phyloP scores from a whole-genome alignment of 306 rosid genomes.

The Pueraria montana region DNA sequence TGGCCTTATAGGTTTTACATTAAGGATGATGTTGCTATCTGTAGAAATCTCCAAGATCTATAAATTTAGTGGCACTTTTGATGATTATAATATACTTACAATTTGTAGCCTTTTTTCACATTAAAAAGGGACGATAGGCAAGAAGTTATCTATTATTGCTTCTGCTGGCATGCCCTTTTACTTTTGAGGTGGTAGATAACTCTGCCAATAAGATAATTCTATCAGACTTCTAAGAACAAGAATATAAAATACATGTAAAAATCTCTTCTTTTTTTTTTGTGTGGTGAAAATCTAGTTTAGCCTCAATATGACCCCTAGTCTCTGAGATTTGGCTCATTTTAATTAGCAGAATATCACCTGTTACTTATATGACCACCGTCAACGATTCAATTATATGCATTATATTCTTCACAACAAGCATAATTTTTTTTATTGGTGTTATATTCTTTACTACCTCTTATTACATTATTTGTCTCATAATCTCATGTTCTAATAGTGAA shows the following conservation, averaged over 20 bases:
- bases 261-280: conserved; percentile 11
- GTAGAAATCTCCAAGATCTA: not conserved
- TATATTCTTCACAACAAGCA: conserved; percentile 6
- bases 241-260: not conserved
- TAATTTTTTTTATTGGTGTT: not conserved
- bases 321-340: not conserved
- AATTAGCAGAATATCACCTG: not conserved
- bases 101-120: not conserved
- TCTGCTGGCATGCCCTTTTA: conserved; percentile 10
- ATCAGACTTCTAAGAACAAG: not conserved
- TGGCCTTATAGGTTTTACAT: not conserved
- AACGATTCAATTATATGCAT: not conserved
- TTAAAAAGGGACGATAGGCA: not conserved
- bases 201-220: conserved; percentile 11
- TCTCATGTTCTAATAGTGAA: conserved; percentile 28
- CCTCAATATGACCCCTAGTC: not conserved
- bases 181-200: conserved; percentile 28
- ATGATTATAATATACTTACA: not conserved
- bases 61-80: conserved; percentile 26
- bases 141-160: not conserved
- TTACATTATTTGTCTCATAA: not conserved
- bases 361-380: not conserved
- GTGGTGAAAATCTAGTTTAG: not conserved
- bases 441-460: conserved; percentile 2
- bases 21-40: not conserved